Percentiles rank a stretch among this genome's conserved stretches.
phyloP scores from a whole-genome alignment of 2,329 filamentous ascomycete species.

The Aspergillus latus region DNA sequence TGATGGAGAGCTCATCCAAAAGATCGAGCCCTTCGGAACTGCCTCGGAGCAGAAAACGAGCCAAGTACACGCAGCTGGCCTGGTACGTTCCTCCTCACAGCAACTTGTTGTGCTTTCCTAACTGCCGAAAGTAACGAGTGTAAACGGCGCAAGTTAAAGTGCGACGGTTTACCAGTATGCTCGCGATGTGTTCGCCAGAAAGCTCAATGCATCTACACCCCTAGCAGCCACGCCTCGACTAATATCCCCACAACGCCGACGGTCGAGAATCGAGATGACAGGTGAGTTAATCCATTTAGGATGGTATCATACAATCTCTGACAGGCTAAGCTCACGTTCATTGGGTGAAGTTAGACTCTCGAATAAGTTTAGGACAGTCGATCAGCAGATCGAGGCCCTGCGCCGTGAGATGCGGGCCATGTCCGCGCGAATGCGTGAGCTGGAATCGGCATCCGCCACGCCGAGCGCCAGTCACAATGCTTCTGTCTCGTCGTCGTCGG shows the following conservation, averaged over 20 bases:
- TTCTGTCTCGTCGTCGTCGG: conserved; percentile 13
- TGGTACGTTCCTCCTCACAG: conserved; percentile 26
- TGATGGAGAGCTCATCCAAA: conserved; percentile 12
- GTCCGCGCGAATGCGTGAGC: conserved; percentile 29
- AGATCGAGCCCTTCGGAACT: conserved; percentile 19
- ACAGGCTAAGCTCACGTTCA: not conserved
- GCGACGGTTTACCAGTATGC: conserved; percentile 68
- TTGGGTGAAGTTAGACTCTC: not conserved
- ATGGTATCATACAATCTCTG: conserved; percentile 2
- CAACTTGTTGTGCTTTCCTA: not conserved
- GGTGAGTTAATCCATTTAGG: conserved; percentile 7
- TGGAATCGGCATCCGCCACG: conserved; percentile 25
- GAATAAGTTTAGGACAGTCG: conserved; percentile 26
- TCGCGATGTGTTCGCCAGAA: conserved; percentile 63
- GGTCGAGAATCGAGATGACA: conserved; percentile 21
- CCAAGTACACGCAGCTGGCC: conserved; percentile 38
- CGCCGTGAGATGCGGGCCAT: conserved; percentile 33
- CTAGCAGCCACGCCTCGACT: conserved; percentile 53
- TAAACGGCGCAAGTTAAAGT: conserved; percentile 74
- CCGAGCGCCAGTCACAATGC: conserved; percentile 15
- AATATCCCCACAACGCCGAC: conserved; percentile 2
- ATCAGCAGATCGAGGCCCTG: conserved; percentile 29
- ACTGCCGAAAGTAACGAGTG: conserved; percentile 62
- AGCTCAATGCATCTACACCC: conserved; percentile 64
- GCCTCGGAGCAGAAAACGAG: conserved; percentile 31